Base-by-base conservation (phyloP, 768 basidiomycete species). In the Naganishia onofrii region DNA sequence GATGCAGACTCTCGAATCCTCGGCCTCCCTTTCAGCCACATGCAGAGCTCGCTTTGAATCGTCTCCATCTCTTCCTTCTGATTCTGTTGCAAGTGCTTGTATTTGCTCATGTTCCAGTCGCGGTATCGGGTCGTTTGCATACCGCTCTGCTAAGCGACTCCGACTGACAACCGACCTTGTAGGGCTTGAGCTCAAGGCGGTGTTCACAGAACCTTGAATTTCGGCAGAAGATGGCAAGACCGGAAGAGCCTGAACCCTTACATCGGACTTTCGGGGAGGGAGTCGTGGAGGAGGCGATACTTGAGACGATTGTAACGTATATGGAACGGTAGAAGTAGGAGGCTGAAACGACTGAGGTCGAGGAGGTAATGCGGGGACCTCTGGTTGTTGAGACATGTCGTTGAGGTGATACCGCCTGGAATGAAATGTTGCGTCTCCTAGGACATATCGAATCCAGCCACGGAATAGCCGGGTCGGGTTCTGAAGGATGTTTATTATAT, bases 201-300 rank as follows among this genome's bases (percentile, higher is more conserved):
- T 34, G 21, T 17, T 26, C 9, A 17, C 38, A 7, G 42, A 3
- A 17, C 8, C 34, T 15, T 21, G 32, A 19, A 3, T 2, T 38
- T 38, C 32, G 29, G 21, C 31, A 38, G 31, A 7, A 31, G 34
- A 23, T 19, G 34, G 28, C 4, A 17, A 4, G 32, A 38, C 34
- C 1, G 2, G 3, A 3, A 13, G 3, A 23, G 34, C 34, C 17
- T 51, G 48, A 21, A 21, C n/a, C 23, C 48, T 26, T 26, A 8
- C 60, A 17, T 44, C 21, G 23, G 60, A 63, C 42, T 44, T 63
- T 7, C 60, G 60, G 46, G 60, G 38, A 21, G 60, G 60, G 3
- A 42, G 60, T 5, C 38, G 60, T 42, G 60, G 38, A 10, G 60
- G 23, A 23, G 38, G 21, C 10, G 38, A 28, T 12, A 28, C 42